A percentile compares a stretch with the other conserved stretches of the same genome.
phyloP scores from a whole-genome alignment of 2,329 filamentous ascomycete genomes.

The Aspergillus calidoustus region DNA sequence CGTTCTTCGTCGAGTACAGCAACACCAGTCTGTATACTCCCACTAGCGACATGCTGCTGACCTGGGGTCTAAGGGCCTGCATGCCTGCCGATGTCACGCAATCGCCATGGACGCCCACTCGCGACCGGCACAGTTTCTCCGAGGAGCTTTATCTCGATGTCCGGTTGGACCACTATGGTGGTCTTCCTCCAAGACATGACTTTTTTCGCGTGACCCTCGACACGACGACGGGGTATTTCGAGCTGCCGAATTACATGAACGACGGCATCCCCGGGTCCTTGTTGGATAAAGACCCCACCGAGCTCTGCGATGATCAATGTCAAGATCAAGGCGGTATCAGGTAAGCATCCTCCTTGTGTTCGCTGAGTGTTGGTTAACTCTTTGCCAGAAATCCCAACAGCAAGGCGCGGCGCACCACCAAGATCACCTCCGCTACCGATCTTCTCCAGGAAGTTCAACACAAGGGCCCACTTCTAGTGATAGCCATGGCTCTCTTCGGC shows the following conservation, averaged over 20 bases:
- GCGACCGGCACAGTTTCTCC: slow-evolving; percentile 34
- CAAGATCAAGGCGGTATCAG: not conserved
- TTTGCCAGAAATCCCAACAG: not conserved
- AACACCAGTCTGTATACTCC: not conserved
- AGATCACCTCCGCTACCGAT: not conserved
- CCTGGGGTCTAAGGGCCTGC: slow-evolving; percentile 30
- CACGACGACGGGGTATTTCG: slow-evolving; percentile 40
- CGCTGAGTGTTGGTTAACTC: not conserved
- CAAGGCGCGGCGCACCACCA: not conserved
- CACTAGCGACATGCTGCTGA: not conserved
- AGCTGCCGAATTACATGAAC: slow-evolving; percentile 38
- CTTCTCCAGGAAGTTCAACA: not conserved
- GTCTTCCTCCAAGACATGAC: not conserved
- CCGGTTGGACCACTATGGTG: not conserved
- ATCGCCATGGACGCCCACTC: slow-evolving; percentile 33
- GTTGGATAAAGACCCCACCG: slow-evolving; percentile 18
- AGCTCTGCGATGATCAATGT: slow-evolving; percentile 2
- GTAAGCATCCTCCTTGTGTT: not conserved
- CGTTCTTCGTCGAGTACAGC: slow-evolving; percentile 28
- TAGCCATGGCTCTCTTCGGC: slow-evolving; percentile 31
- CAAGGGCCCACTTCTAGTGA: slow-evolving; percentile 29
- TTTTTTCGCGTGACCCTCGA: slow-evolving; percentile 30
- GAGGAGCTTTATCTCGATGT: slow-evolving; percentile 37
- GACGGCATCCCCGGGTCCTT: slow-evolving; percentile 24
- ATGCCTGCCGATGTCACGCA: slow-evolving; percentile 30